phyloP scores from a whole-genome alignment of 2,329 filamentous ascomycete species.

The Diaporthe ilicicola region DNA sequence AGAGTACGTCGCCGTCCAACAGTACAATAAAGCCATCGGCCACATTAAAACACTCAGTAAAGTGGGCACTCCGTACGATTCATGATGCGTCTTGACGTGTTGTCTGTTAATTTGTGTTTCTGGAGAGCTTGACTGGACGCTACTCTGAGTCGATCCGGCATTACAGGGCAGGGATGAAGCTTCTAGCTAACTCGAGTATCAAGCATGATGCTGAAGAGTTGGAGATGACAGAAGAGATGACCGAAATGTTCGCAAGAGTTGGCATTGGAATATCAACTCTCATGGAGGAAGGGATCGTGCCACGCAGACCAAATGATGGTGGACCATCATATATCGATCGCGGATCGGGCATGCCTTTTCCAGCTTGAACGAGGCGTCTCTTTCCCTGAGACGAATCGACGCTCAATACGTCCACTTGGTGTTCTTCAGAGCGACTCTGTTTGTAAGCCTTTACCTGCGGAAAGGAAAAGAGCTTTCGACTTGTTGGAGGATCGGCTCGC shows the following conservation, averaged over 20 bases:
- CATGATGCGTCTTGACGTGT: neutral
- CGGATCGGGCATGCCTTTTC: neutral
- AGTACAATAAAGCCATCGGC: neutral
- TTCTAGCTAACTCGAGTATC: neutral
- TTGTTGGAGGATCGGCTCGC: neutral
- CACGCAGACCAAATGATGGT: neutral
- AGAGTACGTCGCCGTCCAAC: neutral
- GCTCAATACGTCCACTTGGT: neutral
- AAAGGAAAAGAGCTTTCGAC: neutral
- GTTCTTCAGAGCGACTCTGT: neutral
- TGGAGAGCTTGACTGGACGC: conserved; percentile 4
- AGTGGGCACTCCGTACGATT: neutral
- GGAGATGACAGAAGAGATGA: neutral
- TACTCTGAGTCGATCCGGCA: neutral
- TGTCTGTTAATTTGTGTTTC: neutral
- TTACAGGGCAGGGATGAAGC: neutral
- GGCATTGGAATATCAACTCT: neutral
- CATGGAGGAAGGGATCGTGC: neutral
- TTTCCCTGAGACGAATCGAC: neutral
- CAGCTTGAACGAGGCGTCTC: neutral
- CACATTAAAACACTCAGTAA: neutral
- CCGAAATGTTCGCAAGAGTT: neutral
- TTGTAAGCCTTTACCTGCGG: neutral
- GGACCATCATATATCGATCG: neutral
- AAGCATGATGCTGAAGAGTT: neutral